Base-by-base conservation (phyloP, 2,329 filamentous ascomycete genomes). In the Xylogone sp. region DNA sequence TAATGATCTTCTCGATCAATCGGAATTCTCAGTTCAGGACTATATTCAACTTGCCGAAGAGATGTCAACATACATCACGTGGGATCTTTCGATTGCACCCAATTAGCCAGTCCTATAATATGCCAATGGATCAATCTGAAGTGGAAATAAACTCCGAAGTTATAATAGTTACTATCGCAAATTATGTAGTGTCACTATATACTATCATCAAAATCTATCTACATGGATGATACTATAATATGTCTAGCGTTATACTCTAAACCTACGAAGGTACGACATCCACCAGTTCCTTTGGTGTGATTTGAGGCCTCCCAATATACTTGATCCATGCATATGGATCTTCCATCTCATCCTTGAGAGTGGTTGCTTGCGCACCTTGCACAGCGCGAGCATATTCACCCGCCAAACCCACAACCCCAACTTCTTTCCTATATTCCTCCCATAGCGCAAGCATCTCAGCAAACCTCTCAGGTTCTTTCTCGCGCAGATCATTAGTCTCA, bases 391-490 rank as follows among this genome's bases (percentile, higher is more conserved):
- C 12, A 24, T 29, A 46, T 27, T 46, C 45, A 18, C 45, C 45
- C 48, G 76, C 77, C 39, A 84, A 65, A 21, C 80, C 79, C n/a
- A 83, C 71, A 1, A 84, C 79, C 2, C 81, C 81, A 0, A 76
- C 81, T 61, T 85, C 81, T 9, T 81, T 65, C 10, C 78, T 75
- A 65, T 82, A 82, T 53, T 76, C 71, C 54, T 83, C 76, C 78
- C 81, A 83, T 19, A 77, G 67, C 57, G 74, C 72, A 5, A 82
- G 61, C 60, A 83, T 66, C 51, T 74, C 68, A 52, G 73, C 59
- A 39, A 83, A 53, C 4, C 70, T 67, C 45, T 77, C 74, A 0
- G 71, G 69, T 20, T 74, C 61, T 20, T 60, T 27, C 19, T 71
- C 69, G 0, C 68, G 63, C 24, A 78, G 57, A 58, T 78, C 74